phyloP scores from a whole-genome alignment of 768 basidiomycete genomes.

The Fomitopsis serialis region DNA sequence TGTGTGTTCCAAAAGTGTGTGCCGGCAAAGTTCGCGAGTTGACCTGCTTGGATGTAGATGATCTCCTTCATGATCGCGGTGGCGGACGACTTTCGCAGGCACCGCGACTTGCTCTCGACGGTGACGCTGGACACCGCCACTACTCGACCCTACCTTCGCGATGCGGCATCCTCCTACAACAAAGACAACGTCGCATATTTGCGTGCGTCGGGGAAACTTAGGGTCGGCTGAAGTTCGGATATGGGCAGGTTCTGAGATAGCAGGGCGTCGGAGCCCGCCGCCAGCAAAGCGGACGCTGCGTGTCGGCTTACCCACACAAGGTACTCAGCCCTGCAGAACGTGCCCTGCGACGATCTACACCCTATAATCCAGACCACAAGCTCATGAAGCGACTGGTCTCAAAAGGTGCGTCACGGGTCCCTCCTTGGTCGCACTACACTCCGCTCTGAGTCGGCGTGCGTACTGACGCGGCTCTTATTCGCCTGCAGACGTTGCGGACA shows the following conservation, averaged over 20 bases:
- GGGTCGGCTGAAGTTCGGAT: not conserved
- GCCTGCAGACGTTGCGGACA: not conserved
- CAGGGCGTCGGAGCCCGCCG: not conserved
- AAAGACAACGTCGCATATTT: not conserved
- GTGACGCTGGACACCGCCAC: not conserved
- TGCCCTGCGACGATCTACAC: not conserved
- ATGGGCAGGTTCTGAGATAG: not conserved
- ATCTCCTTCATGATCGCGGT: slow-evolving; percentile 61
- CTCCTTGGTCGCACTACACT: not conserved
- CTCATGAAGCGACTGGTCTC: not conserved
- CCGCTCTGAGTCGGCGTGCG: not conserved
- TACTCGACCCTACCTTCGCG: no score
- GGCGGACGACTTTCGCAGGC: not conserved
- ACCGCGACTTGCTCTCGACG: not conserved
- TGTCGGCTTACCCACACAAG: not conserved
- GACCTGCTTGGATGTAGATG: slow-evolving; percentile 71
- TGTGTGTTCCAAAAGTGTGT: slow-evolving; percentile 84
- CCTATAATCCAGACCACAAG: not conserved
- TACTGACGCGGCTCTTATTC: not conserved
- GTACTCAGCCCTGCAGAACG: not conserved
- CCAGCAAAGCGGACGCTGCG: not conserved
- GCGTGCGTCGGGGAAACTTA: not conserved
- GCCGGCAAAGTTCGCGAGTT: slow-evolving; percentile 60
- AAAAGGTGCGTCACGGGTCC: not conserved
- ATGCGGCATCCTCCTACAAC: no score